These are phyloP conservation scores for Pichia sp. DNA, from an alignment of 1,139 yeast genomes.

Conservation along the genomic window DNA sequence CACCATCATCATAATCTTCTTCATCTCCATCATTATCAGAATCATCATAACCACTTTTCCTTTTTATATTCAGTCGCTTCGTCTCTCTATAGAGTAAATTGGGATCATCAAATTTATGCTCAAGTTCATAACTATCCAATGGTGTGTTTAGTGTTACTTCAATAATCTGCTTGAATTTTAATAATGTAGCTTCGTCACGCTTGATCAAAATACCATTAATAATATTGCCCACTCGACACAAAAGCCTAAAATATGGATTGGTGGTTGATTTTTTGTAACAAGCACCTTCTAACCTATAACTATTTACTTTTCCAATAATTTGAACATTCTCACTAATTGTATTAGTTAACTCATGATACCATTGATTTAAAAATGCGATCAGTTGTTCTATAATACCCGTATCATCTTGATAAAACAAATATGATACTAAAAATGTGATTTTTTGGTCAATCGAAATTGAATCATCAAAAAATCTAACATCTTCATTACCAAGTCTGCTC, in stretches of 20 bases:
- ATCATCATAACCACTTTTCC: not conserved
- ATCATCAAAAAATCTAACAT: slow-evolving; percentile 15
- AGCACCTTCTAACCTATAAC: slow-evolving; percentile 8
- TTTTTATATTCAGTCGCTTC: slow-evolving; percentile 2
- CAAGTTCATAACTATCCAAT: slow-evolving; percentile 20
- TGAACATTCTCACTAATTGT: slow-evolving; percentile 22
- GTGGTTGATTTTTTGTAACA: slow-evolving; percentile 8
- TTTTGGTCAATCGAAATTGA: slow-evolving; percentile 21
- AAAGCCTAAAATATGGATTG: slow-evolving; percentile 29
- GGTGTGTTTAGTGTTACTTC: slow-evolving; percentile 20
- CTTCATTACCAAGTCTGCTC: slow-evolving; percentile 11
- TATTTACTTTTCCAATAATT: slow-evolving; percentile 2
- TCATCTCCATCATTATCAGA: slow-evolving; percentile 1
- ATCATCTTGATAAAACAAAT: slow-evolving; percentile 23
- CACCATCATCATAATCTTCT: slow-evolving; percentile 1
- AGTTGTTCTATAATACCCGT: slow-evolving; percentile 16
- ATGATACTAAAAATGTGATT: slow-evolving; percentile 21
- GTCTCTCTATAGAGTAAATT: slow-evolving; percentile 2
- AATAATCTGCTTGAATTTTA: slow-evolving; percentile 12
- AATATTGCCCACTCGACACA: slow-evolving; percentile 29
- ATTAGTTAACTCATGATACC: slow-evolving; percentile 17
- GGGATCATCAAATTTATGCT: slow-evolving; percentile 16
- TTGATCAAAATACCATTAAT: slow-evolving; percentile 12
- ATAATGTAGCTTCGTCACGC: slow-evolving; percentile 10
- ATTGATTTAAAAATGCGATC: slow-evolving; percentile 11